phyloP scores from a whole-genome alignment of 495 filamentous ascomycete genomes.

The Sabuloglossum arenarium region DNA sequence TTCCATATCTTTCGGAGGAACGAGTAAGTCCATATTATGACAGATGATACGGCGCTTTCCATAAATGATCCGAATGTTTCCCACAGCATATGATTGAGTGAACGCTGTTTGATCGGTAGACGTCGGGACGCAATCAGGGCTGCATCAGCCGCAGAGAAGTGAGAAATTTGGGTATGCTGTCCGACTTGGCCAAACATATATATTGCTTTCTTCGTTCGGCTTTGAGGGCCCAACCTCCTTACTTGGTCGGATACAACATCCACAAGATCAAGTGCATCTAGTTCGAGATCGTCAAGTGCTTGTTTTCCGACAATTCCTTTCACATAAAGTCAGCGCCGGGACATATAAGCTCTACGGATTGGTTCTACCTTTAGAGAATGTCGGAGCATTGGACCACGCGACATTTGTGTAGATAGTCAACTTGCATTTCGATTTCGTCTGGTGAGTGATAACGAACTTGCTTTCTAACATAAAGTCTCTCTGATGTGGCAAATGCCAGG shows the following conservation, averaged over 20 bases:
- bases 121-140: constrained; percentile 20
- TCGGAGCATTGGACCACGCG: constrained; percentile 55
- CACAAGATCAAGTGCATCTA: constrained; percentile 66
- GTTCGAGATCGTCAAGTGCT: constrained; percentile 57
- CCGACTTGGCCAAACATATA: constrained; percentile 79
- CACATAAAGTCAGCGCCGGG: background rate
- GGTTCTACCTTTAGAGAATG: constrained; percentile 34
- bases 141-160: constrained; percentile 32
- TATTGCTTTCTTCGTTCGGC: constrained; percentile 75
- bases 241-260: constrained; percentile 81
- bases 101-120: constrained; percentile 39
- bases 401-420: constrained; percentile 72
- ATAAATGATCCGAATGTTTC: constrained; percentile 46
- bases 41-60: constrained; percentile 45
- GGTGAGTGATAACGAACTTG: constrained; percentile 86
- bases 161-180: constrained; percentile 40
- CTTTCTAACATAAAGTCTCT: constrained; percentile 64
- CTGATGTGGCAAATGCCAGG: constrained; percentile 75
- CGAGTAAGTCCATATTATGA: constrained; percentile 54
- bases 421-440: constrained; percentile 80
- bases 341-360: background rate
- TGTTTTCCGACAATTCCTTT: constrained; percentile 52
- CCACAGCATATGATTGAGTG: constrained; percentile 42
- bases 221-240: constrained; percentile 55
- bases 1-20: constrained; percentile 41